Conservation (phyloP, 352 stramenopile species). For the Pythium scleroteichum region DNA sequence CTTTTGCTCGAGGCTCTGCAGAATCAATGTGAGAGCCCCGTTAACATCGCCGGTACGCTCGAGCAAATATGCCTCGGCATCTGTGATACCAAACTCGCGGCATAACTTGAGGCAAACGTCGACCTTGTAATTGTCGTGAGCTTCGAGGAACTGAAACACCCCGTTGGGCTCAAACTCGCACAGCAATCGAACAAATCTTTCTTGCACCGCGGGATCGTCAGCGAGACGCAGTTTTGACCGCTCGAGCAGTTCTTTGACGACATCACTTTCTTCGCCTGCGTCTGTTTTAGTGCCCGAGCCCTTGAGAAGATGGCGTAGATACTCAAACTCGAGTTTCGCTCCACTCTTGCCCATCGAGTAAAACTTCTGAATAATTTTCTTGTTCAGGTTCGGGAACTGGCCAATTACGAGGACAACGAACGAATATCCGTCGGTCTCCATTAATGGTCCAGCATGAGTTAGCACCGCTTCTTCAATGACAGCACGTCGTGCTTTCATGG, state of each 20-base stretch:
- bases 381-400: constrained; percentile 85
- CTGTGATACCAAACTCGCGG: constrained; percentile 83
- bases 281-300: constrained; percentile 51
- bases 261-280: constrained; percentile 68
- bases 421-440: constrained; percentile 88
- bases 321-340: constrained; percentile 78
- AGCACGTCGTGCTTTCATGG: constrained; percentile 48
- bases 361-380: constrained; percentile 85
- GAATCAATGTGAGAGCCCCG: constrained; percentile 91
- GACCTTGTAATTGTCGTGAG: constrained; percentile 88
- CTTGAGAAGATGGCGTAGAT: constrained; percentile 80
- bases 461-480: constrained; percentile 81
- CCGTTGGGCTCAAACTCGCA: constrained; percentile 78
- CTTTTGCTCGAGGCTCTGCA: constrained; percentile 92
- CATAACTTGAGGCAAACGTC: constrained; percentile 82
- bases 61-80: constrained; percentile 91
- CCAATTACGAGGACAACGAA: constrained; percentile 89
- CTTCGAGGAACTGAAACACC: constrained; percentile 82
- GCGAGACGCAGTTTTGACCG: constrained; percentile 79
- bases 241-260: constrained; percentile 80
- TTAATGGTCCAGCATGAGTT: constrained; percentile 68
- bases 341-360: constrained; percentile 77
- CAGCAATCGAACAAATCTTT: constrained; percentile 78
- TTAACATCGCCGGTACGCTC: constrained; percentile 93
- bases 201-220: constrained; percentile 79